phyloP scores from a whole-genome alignment of 176 grass and related monocot species.

The Bothriochloa decipiens region DNA sequence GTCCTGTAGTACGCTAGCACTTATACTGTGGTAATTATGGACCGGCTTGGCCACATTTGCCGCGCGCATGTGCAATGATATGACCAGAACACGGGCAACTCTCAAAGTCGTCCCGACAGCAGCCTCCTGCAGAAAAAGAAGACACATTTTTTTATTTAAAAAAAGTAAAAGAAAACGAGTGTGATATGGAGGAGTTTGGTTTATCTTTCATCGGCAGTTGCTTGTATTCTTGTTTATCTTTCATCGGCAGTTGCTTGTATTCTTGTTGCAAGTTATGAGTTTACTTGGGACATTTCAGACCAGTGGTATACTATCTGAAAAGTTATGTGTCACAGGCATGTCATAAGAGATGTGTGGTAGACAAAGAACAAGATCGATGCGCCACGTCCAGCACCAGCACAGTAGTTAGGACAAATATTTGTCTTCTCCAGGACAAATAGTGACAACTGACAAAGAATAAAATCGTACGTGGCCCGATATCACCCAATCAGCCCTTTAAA shows the following conservation, averaged over 20 bases:
- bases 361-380: not conserved
- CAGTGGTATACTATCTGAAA: not conserved
- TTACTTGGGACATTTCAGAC: not conserved
- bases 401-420: not conserved
- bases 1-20: not conserved
- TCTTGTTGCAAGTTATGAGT: not conserved
- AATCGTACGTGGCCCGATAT: too few relatives aligned
- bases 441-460: not conserved
- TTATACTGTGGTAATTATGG: not conserved
- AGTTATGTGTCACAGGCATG: not conserved
- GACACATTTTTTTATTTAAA: not conserved
- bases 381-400: not conserved
- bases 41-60: not conserved
- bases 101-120: too few relatives aligned
- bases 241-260: not conserved
- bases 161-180: too few relatives aligned
- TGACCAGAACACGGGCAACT: conserved; percentile 4
- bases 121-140: not conserved
- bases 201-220: not conserved
- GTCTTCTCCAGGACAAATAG: not conserved
- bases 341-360: not conserved
- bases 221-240: not conserved
- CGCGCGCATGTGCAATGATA: conserved; percentile 31
- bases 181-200: not conserved
- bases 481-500: too few relatives aligned